A percentile compares a stretch with the other conserved stretches of the same genome.
These are phyloP conservation scores for Salix viminalis DNA, from an alignment of 345 rosid genomes.

Conservation along the genomic window DNA sequence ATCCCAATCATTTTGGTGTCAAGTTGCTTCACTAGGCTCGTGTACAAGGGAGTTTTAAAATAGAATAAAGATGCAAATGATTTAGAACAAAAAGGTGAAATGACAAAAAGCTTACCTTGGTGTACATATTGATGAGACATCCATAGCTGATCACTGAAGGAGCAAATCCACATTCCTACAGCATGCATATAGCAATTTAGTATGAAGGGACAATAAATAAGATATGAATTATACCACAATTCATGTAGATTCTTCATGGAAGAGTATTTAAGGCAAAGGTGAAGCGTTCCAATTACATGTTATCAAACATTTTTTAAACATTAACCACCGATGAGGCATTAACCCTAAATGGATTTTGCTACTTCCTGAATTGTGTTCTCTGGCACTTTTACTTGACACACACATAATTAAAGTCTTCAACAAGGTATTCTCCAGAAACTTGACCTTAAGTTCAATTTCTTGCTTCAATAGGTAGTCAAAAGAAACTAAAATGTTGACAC, in stretches of 20 bases:
- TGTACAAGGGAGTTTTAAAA: not conserved
- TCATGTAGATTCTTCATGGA: not conserved
- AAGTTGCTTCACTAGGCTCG: not conserved
- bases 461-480: no score
- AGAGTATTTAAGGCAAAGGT: not conserved
- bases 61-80: not conserved
- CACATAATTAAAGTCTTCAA: no score
- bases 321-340: no score
- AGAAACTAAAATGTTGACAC: no score
- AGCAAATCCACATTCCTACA: slow-evolving; percentile 84
- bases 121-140: slow-evolving; percentile 79
- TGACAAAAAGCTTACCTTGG: slow-evolving; percentile 46
- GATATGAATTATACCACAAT: not conserved
- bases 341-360: no score
- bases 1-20: not conserved
- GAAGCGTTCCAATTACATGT: not conserved
- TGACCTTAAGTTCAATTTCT: no score
- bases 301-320: not conserved
- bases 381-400: no score
- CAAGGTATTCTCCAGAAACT: no score
- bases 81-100: not conserved
- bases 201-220: not conserved
- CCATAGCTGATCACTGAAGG: slow-evolving; percentile 89
- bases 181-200: slow-evolving; percentile 9
- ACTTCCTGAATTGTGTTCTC: no score